A percentile compares a stretch with the other conserved stretches of the same genome.
Conservation (phyloP, 1,284 basidiomycete genomes). For the Naganishia sp. region DNA sequence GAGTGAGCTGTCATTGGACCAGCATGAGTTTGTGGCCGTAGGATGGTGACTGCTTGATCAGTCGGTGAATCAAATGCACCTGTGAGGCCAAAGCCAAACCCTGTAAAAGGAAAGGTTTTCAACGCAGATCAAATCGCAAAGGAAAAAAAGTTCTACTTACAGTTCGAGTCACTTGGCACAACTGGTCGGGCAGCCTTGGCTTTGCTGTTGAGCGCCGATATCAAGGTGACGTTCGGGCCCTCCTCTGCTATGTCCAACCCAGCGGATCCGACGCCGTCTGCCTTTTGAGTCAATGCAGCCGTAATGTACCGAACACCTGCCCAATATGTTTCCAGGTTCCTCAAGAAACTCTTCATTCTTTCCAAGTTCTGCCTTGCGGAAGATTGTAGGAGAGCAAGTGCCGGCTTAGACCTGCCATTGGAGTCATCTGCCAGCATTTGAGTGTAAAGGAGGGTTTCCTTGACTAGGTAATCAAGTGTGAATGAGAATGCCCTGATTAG, state of each 20-base stretch:
- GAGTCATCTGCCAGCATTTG: constrained; percentile 18
- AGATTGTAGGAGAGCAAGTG: constrained; percentile 14
- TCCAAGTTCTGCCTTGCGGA: constrained; percentile 32
- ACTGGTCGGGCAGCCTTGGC: constrained; percentile 18
- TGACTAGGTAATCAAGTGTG: constrained; percentile 3
- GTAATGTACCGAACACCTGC: constrained; percentile 36
- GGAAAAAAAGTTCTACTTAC: neutral
- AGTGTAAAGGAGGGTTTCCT: constrained; percentile 24
- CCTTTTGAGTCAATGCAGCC: constrained; percentile 35
- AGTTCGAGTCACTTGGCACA: constrained; percentile 18
- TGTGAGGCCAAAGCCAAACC: constrained; percentile 25
- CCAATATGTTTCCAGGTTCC: constrained; percentile 33
- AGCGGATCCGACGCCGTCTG: constrained; percentile 28
- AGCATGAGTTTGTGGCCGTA: constrained; percentile 14
- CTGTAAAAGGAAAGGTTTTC: neutral
- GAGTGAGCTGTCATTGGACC: constrained; percentile 19
- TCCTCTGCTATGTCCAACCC: constrained; percentile 17
- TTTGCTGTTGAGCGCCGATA: constrained; percentile 22
- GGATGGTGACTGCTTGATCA: constrained; percentile 25
- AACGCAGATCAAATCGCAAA: neutral
- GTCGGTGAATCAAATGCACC: constrained; percentile 25
- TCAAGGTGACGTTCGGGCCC: constrained; percentile 21
- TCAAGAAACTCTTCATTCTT: constrained; percentile 32
- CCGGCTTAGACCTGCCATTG: constrained; percentile 26
- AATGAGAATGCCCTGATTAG: constrained; percentile 15